phyloP scores from a whole-genome alignment of 2,329 filamentous ascomycete genomes.

The Neurospora sp. region DNA sequence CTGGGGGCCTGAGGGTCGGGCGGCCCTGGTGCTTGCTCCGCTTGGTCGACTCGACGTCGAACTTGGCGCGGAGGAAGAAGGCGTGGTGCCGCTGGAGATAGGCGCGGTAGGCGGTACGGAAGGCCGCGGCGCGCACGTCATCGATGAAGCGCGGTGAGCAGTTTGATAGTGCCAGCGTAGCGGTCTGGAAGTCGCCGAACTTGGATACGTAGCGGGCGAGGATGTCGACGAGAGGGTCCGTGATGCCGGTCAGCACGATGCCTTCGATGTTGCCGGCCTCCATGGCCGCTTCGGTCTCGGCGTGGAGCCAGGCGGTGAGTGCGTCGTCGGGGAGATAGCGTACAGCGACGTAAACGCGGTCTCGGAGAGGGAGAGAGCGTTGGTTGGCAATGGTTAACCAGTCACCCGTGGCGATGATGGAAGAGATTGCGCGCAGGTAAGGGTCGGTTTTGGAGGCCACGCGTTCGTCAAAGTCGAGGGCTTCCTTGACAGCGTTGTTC shows the following conservation, averaged over 20 bases:
- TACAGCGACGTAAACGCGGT: conserved; percentile 66
- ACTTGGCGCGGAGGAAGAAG: conserved; percentile 67
- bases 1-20: conserved; percentile 54
- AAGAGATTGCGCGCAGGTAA: conserved; percentile 70
- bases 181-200: conserved; percentile 70
- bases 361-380: conserved; percentile 61
- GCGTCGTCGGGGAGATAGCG: conserved; percentile 53
- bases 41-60: conserved; percentile 67
- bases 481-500: conserved; percentile 33
- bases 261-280: conserved; percentile 65
- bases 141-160: conserved; percentile 68
- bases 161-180: conserved; percentile 63
- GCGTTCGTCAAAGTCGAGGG: conserved; percentile 49
- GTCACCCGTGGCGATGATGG: conserved; percentile 65
- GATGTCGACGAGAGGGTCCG: conserved; percentile 62
- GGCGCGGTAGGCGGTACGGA: conserved; percentile 62
- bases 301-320: conserved; percentile 57
- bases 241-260: conserved; percentile 68
- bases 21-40: conserved; percentile 55
- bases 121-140: conserved; percentile 64
- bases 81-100: conserved; percentile 63
- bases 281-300: conserved; percentile 52
- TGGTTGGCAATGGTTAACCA: conserved; percentile 69
- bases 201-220: conserved; percentile 67
- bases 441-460: conserved; percentile 60